Percentiles rank a stretch among this genome's conserved stretches.
These are phyloP conservation scores for Guillardia theta DNA, from an alignment of 78 protist species.

Conservation along the genomic window DNA sequence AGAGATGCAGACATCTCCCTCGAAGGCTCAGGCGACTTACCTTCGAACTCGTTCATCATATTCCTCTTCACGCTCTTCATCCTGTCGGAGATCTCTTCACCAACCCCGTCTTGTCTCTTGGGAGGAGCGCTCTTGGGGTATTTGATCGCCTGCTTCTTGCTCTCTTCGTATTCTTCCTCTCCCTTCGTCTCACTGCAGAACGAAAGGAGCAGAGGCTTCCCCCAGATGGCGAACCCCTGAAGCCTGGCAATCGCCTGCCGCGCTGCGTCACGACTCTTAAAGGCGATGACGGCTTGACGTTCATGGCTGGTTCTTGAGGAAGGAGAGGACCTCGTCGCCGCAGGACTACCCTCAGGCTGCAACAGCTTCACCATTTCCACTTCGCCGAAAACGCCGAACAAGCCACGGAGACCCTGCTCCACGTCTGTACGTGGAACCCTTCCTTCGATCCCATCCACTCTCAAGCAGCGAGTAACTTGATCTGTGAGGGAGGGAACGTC, in stretches of 20 bases:
- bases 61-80: background rate
- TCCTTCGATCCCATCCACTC: too few relatives aligned
- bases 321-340: background rate
- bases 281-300: background rate
- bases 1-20: background rate
- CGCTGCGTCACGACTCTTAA: background rate
- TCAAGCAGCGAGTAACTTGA: too few relatives aligned
- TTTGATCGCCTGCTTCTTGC: too few relatives aligned
- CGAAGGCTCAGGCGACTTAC: background rate
- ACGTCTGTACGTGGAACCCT: too few relatives aligned
- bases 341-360: background rate
- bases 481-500: too few relatives aligned
- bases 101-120: too few relatives aligned
- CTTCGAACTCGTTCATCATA: background rate
- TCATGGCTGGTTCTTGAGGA: background rate
- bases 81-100: background rate
- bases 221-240: background rate
- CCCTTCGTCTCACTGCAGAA: too few relatives aligned
- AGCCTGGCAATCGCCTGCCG: background rate
- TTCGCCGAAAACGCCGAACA: background rate
- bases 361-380: background rate
- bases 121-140: too few relatives aligned
- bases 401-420: background rate
- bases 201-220: background rate
- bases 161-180: too few relatives aligned